A percentile compares a stretch with the other conserved stretches of the same genome.
Evolutionary conservation across 495 filamentous ascomycete genomes (phyloP).

Genomic region (Aspergillus sclerotioniger): DNA sequence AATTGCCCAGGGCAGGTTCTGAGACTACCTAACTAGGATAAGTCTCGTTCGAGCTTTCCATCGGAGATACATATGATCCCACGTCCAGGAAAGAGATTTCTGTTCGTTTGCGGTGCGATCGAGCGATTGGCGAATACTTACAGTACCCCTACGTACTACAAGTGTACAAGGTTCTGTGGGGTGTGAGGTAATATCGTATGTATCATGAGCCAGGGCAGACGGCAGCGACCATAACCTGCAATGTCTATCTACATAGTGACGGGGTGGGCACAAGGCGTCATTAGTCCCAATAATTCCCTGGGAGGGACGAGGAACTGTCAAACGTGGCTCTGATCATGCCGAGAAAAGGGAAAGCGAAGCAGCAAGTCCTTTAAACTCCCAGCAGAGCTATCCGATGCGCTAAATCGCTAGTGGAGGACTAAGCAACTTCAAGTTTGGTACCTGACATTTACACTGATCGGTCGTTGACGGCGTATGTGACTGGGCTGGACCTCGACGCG

Average conservation of each 20-base stretch:
- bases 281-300: neutral
- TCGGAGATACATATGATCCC: neutral
- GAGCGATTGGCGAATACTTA: neutral
- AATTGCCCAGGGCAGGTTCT: constrained; percentile 26
- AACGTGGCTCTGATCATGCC: neutral
- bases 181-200: neutral
- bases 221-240: neutral
- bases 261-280: neutral
- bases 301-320: neutral
- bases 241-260: neutral
- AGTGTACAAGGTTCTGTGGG: neutral
- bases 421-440: constrained; percentile 15
- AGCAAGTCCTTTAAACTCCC: neutral
- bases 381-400: constrained; percentile 6
- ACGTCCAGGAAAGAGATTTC: neutral
- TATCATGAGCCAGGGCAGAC: neutral
- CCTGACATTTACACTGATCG: constrained; percentile 10
- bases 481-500: too few relatives aligned
- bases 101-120: neutral
- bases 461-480: neutral
- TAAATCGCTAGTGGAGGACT: constrained; percentile 7
- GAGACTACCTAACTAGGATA: constrained; percentile 18
- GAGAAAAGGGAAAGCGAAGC: neutral
- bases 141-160: neutral
- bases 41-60: neutral